Conservation (phyloP, 805 yeast species). For the Tetrapisispora pingtungensis region DNA sequence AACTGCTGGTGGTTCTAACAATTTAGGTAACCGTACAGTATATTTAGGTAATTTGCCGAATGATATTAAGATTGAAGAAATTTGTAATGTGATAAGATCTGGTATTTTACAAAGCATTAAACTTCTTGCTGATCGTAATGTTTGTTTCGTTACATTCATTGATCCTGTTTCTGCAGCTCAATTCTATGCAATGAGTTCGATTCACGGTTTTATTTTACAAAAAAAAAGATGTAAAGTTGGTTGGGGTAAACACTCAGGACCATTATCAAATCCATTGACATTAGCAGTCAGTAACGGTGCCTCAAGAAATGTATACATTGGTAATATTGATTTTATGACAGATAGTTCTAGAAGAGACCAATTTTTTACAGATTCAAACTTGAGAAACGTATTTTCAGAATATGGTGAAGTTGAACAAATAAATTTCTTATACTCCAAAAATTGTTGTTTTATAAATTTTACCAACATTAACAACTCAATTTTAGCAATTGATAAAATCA, state of each 20-base stretch:
- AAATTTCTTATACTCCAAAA: constrained; percentile 71
- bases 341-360: constrained; percentile 18
- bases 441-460: constrained; percentile 86
- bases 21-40: constrained; percentile 87
- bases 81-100: constrained; percentile 93
- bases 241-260: constrained; percentile 97
- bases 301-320: constrained; percentile 84
- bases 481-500: constrained; percentile 84
- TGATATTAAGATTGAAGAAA: constrained; percentile 80
- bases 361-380: constrained; percentile 43
- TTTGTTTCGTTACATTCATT: constrained; percentile 88
- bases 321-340: constrained; percentile 42
- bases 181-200: constrained; percentile 86
- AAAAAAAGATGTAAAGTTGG: constrained; percentile 84
- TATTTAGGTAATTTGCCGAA: constrained; percentile 86
- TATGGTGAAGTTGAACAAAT: constrained; percentile 95
- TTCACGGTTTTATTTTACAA: constrained; percentile 81
- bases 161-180: constrained; percentile 98
- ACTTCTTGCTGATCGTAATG: constrained; percentile 73
- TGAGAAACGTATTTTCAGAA: constrained; percentile 63
- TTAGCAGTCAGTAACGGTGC: constrained; percentile 92
- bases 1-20: constrained; percentile 85
- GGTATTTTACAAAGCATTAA: constrained; percentile 82
- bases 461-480: constrained; percentile 87
- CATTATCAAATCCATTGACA: constrained; percentile 75